phyloP scores from a whole-genome alignment of 2,329 filamentous ascomycete genomes.

The Sphaerulina musiva region DNA sequence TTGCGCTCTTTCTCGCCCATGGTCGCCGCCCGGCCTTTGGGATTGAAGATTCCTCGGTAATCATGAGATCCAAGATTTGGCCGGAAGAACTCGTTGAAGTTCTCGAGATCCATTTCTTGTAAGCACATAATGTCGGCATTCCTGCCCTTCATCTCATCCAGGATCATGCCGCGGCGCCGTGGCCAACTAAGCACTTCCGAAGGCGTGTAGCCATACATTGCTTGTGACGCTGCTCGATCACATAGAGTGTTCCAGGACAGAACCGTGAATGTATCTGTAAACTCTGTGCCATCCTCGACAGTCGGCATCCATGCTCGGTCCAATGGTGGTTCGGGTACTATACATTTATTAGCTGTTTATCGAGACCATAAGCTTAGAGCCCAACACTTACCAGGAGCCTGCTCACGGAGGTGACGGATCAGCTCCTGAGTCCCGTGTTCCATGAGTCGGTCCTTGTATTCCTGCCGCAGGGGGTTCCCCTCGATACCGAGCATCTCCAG shows the following conservation, averaged over 20 bases:
- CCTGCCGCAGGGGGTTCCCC: slow-evolving; percentile 71
- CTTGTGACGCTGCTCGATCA: slow-evolving; percentile 80
- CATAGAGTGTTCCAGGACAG: slow-evolving; percentile 95
- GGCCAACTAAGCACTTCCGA: slow-evolving; percentile 78
- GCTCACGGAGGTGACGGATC: slow-evolving; percentile 74
- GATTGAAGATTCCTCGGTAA: slow-evolving; percentile 92
- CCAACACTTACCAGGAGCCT: slow-evolving; percentile 64
- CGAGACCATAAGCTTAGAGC: background rate
- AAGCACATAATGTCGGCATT: slow-evolving; percentile 86
- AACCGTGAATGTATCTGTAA: slow-evolving; percentile 65
- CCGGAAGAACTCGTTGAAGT: slow-evolving; percentile 84
- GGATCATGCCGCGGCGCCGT: slow-evolving; percentile 72
- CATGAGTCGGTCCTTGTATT: slow-evolving; percentile 73
- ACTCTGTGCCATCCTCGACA: slow-evolving; percentile 45
- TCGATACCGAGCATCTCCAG: slow-evolving; percentile 86
- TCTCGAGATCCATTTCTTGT: slow-evolving; percentile 88
- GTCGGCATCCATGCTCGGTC: slow-evolving; percentile 75
- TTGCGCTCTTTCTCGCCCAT: slow-evolving; percentile 86
- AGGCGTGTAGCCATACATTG: slow-evolving; percentile 85
- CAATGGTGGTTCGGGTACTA: slow-evolving; percentile 70
- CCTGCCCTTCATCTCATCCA: slow-evolving; percentile 71
- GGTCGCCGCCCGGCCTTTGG: slow-evolving; percentile 80
- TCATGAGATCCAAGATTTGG: slow-evolving; percentile 78
- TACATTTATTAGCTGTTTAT: slow-evolving; percentile 10
- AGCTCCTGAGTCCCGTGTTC: slow-evolving; percentile 82